Base-by-base conservation (phyloP, 2,329 filamentous ascomycete species). In the Mycogone perniciosa region DNA sequence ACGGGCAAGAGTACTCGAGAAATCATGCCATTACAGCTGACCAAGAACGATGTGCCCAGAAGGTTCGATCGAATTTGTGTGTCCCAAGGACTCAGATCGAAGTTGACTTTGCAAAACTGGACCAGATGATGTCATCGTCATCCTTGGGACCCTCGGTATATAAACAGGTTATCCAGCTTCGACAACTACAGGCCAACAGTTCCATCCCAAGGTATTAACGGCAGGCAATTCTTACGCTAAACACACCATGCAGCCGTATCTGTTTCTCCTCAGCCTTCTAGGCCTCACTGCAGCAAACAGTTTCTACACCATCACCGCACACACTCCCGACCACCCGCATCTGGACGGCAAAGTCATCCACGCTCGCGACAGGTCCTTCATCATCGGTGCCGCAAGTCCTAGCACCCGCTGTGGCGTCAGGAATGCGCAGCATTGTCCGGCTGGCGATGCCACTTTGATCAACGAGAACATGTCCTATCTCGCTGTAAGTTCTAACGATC, bases 311-410 rank as follows among this genome's bases (percentile, higher is more conserved):
- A 53, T 67, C 31, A 56, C 55, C 0, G 57, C 61, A 10, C 63
- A 61, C 46, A 52, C 58, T 0, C 64, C 64, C 1, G 31, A 50
- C 0, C 6, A 53, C 1, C 57, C 56, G 4, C 29, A 57, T 2
- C 53, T 67, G 11, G 57, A 65, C 30, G 53, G 44, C 27, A 56
- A 57, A 5, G 37, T 53, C n/a, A 57, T 67, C 58, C 60, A 67
- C 40, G 65, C 64, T 2, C 51, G 56, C 1, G 44, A 59, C 34
- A 55, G 48, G 6, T 53, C 57, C 4, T 66, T 67, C 46, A 49
- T 64, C 26, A 61, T 67, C 4, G 64, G 64, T 0, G 60, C 61
- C 4, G 31, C 54, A 0, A 39, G 30, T 1, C 62, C 63, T 2
- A 64, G 56, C 43, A 65, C 63, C 0, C 58, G 57, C 33, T 65